phyloP scores from a whole-genome alignment of 1,139 yeast species.

The Candida frijolesensis region DNA sequence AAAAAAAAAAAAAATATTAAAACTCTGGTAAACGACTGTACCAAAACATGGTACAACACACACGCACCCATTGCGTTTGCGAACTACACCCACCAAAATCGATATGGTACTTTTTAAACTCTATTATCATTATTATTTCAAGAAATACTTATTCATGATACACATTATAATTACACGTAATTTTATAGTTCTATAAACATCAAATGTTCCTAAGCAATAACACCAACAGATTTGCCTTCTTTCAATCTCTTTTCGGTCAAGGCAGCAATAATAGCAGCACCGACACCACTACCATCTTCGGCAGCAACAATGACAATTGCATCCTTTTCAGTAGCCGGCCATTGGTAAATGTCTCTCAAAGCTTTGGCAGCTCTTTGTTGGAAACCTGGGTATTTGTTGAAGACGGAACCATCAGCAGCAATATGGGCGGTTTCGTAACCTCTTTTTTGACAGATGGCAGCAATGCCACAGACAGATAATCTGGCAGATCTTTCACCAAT shows the following conservation, averaged over 20 bases:
- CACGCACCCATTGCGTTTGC: neutral
- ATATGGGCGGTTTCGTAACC: slow-evolving; percentile 76
- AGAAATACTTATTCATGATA: neutral
- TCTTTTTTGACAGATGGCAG: slow-evolving; percentile 91
- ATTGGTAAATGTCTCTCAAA: slow-evolving; percentile 84
- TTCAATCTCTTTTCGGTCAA: slow-evolving; percentile 78
- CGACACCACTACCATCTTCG: slow-evolving; percentile 98
- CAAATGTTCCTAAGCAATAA: slow-evolving; percentile 7
- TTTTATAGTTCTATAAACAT: neutral
- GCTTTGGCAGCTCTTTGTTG: slow-evolving; percentile 87
- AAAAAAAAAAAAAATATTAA: neutral
- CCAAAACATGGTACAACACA: neutral
- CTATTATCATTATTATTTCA: neutral
- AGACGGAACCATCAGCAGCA: slow-evolving; percentile 98
- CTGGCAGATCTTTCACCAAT: slow-evolving; percentile 94
- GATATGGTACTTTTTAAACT: neutral
- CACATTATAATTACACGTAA: slow-evolving; percentile 3
- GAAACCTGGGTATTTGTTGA: slow-evolving; percentile 90
- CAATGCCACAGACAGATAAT: slow-evolving; percentile 92
- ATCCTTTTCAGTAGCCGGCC: slow-evolving; percentile 60
- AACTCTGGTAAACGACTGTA: neutral
- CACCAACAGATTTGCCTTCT: slow-evolving; percentile 75
- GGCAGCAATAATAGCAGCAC: slow-evolving; percentile 97
- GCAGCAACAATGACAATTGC: slow-evolving; percentile 87
- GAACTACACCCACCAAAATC: neutral